Base-by-base conservation (phyloP, 768 basidiomycete species). In the Podaxis sp. region DNA sequence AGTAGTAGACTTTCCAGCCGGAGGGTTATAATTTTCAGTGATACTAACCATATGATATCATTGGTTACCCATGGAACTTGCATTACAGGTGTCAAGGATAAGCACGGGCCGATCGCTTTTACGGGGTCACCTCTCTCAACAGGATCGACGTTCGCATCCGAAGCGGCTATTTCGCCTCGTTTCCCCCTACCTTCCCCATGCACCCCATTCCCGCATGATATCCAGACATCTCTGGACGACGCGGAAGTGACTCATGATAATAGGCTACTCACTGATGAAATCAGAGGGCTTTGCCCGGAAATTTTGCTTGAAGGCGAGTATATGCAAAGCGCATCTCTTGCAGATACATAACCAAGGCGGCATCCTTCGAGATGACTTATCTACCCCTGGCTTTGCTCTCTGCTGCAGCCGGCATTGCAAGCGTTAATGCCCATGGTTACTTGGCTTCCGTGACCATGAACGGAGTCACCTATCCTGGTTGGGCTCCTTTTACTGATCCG, bases 401-500 rank as follows among this genome's bases (percentile, higher is more conserved):
- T 50, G 59, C 53, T 25, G 54, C 55, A n/a, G 55, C 50, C 46
- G 38, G 48, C 4, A 53, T 61, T 23, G 55, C 35, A n/a, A 32
- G 47, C 40, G 60, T 57, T 35, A 44, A 50, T 38, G 60, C 54
- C 32, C 60, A 64, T 54, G 60, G 60, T 7, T 64, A 64, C 21
- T 55, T 64, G 10, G 60, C 60, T 7, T 64, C 63, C 10, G 37
- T 54, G 21, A 64, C 56, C 2, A 27, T 37, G 21, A 46, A 55
- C 16, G 63, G 61, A 25, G 63, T 62, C 27, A 64, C 61, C 0
- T 62, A 62, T 23, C 63, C 63, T 32, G 63, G 61, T 1, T 62
- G 63, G 63, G 60, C 61, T 2, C 61, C 61, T 28, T 64, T 59
- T 32, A 53, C 35, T 23, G 61, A 64, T 50, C 61, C 63, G 61